A percentile compares a stretch with the other conserved stretches of the same genome.
phyloP scores from a whole-genome alignment of 495 filamentous ascomycete genomes.

The Cercophora samala region DNA sequence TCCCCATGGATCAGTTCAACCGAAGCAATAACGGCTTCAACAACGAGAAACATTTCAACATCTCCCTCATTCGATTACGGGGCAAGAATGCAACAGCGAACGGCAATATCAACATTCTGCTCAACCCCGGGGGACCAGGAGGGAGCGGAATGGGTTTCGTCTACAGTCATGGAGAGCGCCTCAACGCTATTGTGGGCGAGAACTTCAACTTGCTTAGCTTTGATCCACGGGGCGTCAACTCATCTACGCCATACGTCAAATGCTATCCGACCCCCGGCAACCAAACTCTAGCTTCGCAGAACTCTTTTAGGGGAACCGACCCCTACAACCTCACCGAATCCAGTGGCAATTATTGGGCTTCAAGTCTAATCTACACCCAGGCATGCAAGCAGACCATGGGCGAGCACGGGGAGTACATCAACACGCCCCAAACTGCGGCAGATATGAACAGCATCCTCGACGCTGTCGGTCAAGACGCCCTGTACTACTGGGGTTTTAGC shows the following conservation, averaged over 20 bases:
- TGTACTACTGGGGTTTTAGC: slow-evolving; percentile 63
- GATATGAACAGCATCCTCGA: slow-evolving; percentile 51
- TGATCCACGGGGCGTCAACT: slow-evolving; percentile 47
- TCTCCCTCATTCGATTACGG: slow-evolving; percentile 45
- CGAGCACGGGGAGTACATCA: slow-evolving; percentile 39
- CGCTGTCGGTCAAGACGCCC: slow-evolving; percentile 38
- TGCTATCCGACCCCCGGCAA: slow-evolving; percentile 35
- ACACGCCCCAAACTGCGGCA: slow-evolving; percentile 49
- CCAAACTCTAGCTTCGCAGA: not conserved
- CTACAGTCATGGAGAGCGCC: slow-evolving; percentile 30
- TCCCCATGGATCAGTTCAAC: slow-evolving; percentile 48
- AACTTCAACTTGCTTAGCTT: slow-evolving; percentile 44
- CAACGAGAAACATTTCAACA: slow-evolving; percentile 35
- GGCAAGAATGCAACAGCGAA: slow-evolving; percentile 36
- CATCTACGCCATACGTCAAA: slow-evolving; percentile 34
- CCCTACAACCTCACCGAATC: slow-evolving; percentile 28
- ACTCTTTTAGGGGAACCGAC: not conserved
- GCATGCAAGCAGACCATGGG: slow-evolving; percentile 45
- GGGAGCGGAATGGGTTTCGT: slow-evolving; percentile 40
- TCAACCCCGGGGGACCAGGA: slow-evolving; percentile 49
- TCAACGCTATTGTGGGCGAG: slow-evolving; percentile 42
- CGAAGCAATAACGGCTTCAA: slow-evolving; percentile 19
- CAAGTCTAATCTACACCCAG: slow-evolving; percentile 36
- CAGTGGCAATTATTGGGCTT: slow-evolving; percentile 42
- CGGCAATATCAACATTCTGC: slow-evolving; percentile 35